A percentile compares a stretch with the other conserved stretches of the same genome.
These are phyloP conservation scores for Gaultheria prostrata DNA, from an alignment of 148 eudicot genomes.

Conservation along the genomic window DNA sequence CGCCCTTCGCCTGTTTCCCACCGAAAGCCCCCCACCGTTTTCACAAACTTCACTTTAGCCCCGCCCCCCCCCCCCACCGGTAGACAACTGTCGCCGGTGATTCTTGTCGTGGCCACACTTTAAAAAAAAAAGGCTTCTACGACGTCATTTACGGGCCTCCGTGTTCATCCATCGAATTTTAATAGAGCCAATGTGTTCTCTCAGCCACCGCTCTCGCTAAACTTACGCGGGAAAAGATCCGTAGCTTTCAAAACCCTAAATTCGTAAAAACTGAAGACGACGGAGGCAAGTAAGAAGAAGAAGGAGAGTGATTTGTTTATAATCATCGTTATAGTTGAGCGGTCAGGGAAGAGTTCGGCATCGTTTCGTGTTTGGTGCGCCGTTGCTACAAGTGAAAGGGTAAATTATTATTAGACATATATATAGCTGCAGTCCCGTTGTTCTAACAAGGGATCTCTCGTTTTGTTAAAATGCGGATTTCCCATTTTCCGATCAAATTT, in stretches of 20 bases:
- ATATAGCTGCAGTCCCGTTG: no score
- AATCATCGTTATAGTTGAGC: constrained; percentile 19
- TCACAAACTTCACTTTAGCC: neutral
- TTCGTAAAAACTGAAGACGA: constrained; percentile 26
- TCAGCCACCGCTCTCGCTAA: constrained; percentile 32
- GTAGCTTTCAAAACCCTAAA: constrained; percentile 6
- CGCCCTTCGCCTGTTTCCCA: neutral
- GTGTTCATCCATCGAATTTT: constrained; percentile 9
- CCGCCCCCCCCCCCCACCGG: neutral
- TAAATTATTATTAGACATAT: constrained; percentile 15
- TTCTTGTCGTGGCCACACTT: neutral
- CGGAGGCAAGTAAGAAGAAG: neutral
- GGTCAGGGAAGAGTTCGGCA: constrained; percentile 18
- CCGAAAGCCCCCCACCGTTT: neutral
- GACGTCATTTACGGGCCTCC: constrained; percentile 32
- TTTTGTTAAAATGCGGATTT: no score
- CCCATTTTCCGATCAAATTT: no score
- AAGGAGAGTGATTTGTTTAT: constrained; percentile 24
- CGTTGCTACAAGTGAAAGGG: constrained; percentile 57
- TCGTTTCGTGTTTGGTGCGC: constrained; percentile 56
- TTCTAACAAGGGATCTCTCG: no score
- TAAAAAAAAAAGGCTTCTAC: constrained; percentile 16
- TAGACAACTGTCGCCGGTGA: neutral
- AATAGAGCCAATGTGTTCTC: constrained; percentile 28
- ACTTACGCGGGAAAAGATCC: constrained; percentile 17